A percentile compares a stretch with the other conserved stretches of the same genome.
Conservation (phyloP, 371 early-diverging fungal genomes). For the Neoconidiobolus thromboides region DNA sequence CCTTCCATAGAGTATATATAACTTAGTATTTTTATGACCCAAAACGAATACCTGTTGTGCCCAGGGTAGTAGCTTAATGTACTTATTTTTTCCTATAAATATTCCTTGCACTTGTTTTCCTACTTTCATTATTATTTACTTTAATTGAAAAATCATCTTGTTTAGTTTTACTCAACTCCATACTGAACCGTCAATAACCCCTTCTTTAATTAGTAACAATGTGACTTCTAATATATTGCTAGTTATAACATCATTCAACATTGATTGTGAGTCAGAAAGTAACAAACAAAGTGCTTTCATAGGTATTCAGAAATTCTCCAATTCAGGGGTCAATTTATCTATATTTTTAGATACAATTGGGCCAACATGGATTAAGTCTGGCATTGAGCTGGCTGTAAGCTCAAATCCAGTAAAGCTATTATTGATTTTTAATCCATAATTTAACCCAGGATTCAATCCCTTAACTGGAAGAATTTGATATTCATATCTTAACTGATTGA, state of each 20-base stretch:
- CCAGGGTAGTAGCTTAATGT: not conserved
- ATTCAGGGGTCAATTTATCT: no score
- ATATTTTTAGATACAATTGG: not conserved
- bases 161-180: not conserved
- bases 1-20: constrained; percentile 21
- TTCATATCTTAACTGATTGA: no score
- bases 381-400: not conserved
- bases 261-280: not conserved
- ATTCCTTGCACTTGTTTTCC: no score
- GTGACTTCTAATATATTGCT: not conserved
- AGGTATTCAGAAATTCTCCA: not conserved
- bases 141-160: no score
- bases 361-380: not conserved
- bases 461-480: no score
- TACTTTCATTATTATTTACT: no score
- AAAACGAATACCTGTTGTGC: constrained; percentile 20
- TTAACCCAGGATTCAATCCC: no score
- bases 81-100: no score
- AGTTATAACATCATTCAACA: no score
- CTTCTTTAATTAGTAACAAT: not conserved
- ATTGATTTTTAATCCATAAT: not conserved
- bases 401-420: not conserved
- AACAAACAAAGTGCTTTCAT: not conserved
- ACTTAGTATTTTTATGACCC: constrained; percentile 11
- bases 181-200: not conserved